phyloP scores from a whole-genome alignment of 2,329 filamentous ascomycete genomes.

The Bisporella sp. region DNA sequence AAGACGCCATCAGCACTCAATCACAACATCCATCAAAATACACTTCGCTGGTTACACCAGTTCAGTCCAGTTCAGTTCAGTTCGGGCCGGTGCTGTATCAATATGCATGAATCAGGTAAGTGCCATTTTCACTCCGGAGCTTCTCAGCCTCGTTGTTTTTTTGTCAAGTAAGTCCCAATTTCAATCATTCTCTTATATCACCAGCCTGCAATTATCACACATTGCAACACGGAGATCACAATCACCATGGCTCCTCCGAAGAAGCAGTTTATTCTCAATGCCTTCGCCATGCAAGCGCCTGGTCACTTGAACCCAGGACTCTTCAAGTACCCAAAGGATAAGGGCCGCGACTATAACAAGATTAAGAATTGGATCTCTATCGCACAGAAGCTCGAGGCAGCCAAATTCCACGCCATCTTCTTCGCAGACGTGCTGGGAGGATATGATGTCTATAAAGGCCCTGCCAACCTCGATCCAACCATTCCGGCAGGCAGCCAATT shows the following conservation, averaged over 20 bases:
- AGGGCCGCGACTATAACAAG: slow-evolving; percentile 54
- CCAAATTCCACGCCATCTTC: slow-evolving; percentile 60
- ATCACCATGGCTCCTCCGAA: slow-evolving; percentile 17
- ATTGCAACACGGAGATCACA: neutral
- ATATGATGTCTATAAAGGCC: slow-evolving; percentile 64
- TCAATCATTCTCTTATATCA: neutral
- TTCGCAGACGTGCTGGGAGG: slow-evolving; percentile 61
- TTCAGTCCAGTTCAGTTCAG: neutral
- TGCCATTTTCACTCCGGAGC: neutral
- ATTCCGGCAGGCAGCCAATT: slow-evolving; percentile 59
- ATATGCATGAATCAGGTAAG: neutral
- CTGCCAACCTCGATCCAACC: slow-evolving; percentile 50
- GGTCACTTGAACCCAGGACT: slow-evolving; percentile 49
- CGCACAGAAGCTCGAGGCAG: slow-evolving; percentile 51
- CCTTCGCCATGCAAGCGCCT: slow-evolving; percentile 42
- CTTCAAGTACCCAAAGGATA: slow-evolving; percentile 58
- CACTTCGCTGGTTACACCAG: neutral
- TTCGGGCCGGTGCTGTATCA: neutral
- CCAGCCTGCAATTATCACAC: neutral
- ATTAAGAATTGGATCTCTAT: slow-evolving; percentile 55
- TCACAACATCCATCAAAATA: slow-evolving; percentile 3
- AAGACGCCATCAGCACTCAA: slow-evolving; percentile 16
- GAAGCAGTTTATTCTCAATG: slow-evolving; percentile 43
- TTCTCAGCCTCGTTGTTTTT: no score
- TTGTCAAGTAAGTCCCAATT: neutral